phyloP scores from a whole-genome alignment of 306 rosid genomes.

The Begonia masoniana region DNA sequence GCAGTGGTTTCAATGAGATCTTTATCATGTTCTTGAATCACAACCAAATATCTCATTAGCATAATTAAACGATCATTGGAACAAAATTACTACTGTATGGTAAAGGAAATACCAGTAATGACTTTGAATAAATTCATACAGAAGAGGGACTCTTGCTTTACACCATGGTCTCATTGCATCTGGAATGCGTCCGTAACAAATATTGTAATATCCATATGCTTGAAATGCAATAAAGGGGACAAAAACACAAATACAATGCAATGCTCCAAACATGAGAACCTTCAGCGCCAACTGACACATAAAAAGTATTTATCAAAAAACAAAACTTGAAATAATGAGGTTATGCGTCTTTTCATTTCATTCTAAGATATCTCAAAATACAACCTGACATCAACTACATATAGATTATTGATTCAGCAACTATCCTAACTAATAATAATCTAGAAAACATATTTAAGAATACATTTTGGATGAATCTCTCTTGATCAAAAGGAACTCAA shows the following conservation, averaged over 20 bases:
- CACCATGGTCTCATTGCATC: conserved; percentile 79
- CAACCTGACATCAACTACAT: too few species aligned
- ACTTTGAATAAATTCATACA: conserved; percentile 77
- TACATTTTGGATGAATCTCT: too few species aligned
- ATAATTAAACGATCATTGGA: too few species aligned
- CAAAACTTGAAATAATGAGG: conserved; percentile 5
- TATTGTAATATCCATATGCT: conserved; percentile 73
- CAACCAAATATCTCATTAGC: too few species aligned
- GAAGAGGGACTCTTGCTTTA: conserved; percentile 70
- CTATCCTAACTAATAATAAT: too few species aligned
- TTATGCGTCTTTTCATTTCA: neutral
- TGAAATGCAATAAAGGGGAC: conserved; percentile 73
- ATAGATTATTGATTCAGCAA: too few species aligned
- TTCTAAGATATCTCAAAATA: too few species aligned
- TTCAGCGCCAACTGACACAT: conserved; percentile 44
- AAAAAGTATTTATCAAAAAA: conserved; percentile 7
- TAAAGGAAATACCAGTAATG: conserved; percentile 60
- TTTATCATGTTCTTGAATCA: too few species aligned
- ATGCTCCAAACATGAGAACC: conserved; percentile 51
- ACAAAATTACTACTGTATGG: too few species aligned
- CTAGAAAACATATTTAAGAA: too few species aligned
- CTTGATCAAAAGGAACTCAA: too few species aligned
- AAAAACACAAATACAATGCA: conserved; percentile 45
- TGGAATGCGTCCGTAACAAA: conserved; percentile 43
- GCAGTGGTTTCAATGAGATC: too few species aligned